Evolutionary conservation across 140 eudicot species (phyloP).

Genomic region (Bidens hawaiensis): DNA sequence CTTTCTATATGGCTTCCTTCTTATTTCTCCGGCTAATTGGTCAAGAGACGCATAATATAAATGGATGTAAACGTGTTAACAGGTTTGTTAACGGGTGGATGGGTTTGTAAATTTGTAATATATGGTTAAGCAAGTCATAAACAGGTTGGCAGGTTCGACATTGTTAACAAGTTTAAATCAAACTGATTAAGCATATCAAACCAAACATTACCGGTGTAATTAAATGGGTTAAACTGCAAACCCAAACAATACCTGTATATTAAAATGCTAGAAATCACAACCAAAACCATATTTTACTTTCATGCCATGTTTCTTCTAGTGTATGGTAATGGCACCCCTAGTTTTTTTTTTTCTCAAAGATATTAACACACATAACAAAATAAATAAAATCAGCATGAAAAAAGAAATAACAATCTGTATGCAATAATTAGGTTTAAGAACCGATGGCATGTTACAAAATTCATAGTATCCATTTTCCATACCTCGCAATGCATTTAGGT

Average conservation of each 20-base stretch:
- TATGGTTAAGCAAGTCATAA: background rate
- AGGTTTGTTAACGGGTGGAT: background rate
- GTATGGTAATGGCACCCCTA: too few species aligned
- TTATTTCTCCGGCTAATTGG: too few species aligned
- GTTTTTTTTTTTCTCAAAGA: background rate
- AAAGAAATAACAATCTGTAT: background rate
- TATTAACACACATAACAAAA: background rate
- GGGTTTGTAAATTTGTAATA: background rate
- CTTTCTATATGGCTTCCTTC: too few species aligned
- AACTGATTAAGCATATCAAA: too few species aligned
- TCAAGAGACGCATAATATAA: too few species aligned
- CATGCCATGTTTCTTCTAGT: background rate
- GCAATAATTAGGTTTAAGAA: constrained; percentile 7
- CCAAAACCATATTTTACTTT: background rate
- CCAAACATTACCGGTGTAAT: too few species aligned
- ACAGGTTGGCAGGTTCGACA: too few species aligned
- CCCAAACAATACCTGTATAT: background rate
- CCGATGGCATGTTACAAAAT: constrained; percentile 9
- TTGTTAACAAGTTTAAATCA: too few species aligned
- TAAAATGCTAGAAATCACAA: background rate
- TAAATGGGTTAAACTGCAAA: background rate
- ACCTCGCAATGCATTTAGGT: constrained; percentile 7
- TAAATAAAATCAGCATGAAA: background rate
- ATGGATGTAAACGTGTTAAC: background rate
- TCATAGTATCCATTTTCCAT: constrained; percentile 16